phyloP scores from a whole-genome alignment of 129 eudicot genomes.

The Saussurea involucrata region DNA sequence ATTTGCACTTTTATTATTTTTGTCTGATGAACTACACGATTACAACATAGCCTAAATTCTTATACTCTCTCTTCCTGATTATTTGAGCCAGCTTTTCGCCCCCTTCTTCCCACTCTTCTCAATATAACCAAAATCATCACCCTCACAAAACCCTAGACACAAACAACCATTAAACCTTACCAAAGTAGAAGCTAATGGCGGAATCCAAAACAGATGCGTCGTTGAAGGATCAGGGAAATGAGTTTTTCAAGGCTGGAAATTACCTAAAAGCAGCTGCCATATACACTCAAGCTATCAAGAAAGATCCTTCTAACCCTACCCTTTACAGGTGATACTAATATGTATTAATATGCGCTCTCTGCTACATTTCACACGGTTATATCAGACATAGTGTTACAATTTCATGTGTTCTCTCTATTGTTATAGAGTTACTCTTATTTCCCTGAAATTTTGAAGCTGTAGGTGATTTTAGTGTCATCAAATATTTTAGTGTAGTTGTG shows the following conservation, averaged over 20 bases:
- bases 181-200: slow-evolving; percentile 39
- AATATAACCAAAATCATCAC: not conserved
- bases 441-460: not conserved
- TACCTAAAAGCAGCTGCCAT: slow-evolving; percentile 96
- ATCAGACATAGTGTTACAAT: not conserved
- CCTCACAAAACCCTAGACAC: slow-evolving; percentile 20
- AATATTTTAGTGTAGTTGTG: too few species aligned
- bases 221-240: slow-evolving; percentile 89
- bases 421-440: not conserved
- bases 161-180: slow-evolving; percentile 7
- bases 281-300: slow-evolving; percentile 94
- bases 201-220: slow-evolving; percentile 50
- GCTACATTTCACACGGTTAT: not conserved
- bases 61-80: too few species aligned
- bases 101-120: not conserved
- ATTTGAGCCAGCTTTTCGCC: not conserved
- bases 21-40: too few species aligned
- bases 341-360: not conserved
- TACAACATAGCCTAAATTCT: too few species aligned
- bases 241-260: slow-evolving; percentile 84
- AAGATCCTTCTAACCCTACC: slow-evolving; percentile 79
- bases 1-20: too few species aligned
- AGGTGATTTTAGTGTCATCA: not conserved
- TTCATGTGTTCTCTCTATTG: not conserved
- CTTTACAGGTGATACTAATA: slow-evolving; percentile 59